phyloP scores from a whole-genome alignment of 164 flowering plant genomes.

The Dillenia turbinata region DNA sequence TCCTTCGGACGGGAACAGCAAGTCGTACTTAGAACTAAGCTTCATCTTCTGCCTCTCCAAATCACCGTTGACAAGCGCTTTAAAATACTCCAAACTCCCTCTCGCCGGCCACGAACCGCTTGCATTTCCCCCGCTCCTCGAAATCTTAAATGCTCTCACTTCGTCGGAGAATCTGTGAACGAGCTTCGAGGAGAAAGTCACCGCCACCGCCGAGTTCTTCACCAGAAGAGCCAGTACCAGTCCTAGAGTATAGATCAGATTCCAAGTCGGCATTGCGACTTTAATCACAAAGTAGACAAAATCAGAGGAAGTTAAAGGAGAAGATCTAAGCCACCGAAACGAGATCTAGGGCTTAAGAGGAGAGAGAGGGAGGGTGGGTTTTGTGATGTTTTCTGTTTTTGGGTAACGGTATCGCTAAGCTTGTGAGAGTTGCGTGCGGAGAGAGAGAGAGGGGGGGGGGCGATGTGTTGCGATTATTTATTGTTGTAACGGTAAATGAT shows the following conservation, averaged over 20 bases:
- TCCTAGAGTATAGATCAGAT: conserved; percentile 3
- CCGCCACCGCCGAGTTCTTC: conserved; percentile 8
- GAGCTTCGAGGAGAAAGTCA: conserved; percentile 43
- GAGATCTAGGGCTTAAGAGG: too few species aligned
- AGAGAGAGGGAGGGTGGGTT: not conserved
- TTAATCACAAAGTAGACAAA: not conserved
- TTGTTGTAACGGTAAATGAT: too few species aligned
- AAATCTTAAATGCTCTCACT: conserved; percentile 30
- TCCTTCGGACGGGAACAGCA: conserved; percentile 67
- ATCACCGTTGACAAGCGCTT: conserved; percentile 48
- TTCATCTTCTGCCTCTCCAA: conserved; percentile 66
- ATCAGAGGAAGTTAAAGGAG: not conserved
- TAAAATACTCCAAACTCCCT: conserved; percentile 51
- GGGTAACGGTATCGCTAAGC: not conserved
- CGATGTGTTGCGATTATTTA: too few species aligned
- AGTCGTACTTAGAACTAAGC: conserved; percentile 40
- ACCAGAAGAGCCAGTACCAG: conserved; percentile 3
- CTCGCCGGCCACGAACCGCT: conserved; percentile 33
- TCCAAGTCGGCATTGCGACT: conserved; percentile 12
- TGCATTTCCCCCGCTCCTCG: conserved; percentile 10
- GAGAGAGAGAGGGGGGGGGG: not conserved
- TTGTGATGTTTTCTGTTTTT: not conserved
- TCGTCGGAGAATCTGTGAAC: conserved; percentile 82
- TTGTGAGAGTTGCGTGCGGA: not conserved
- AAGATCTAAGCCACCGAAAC: too few species aligned